These are phyloP conservation scores for Ottelia alismoides DNA, from an alignment of 106 monocot species.

Conservation along the genomic window DNA sequence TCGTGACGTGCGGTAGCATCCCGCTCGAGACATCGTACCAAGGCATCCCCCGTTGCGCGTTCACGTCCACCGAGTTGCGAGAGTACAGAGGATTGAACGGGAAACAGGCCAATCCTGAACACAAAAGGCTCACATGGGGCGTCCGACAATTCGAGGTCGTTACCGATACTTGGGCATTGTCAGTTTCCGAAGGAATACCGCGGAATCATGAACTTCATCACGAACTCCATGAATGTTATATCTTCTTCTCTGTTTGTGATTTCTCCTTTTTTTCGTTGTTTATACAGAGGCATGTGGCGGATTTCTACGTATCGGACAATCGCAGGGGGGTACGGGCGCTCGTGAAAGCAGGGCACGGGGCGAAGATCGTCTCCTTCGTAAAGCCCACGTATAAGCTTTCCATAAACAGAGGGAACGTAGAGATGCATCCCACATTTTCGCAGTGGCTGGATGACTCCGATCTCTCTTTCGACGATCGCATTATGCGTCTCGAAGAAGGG, in stretches of 20 bases:
- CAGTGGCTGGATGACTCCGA: constrained; percentile 44
- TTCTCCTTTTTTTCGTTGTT: constrained; percentile 5
- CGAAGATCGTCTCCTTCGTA: constrained; percentile 47
- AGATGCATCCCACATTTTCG: constrained; percentile 27
- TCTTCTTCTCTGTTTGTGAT: too few relatives aligned
- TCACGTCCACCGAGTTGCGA: constrained; percentile 18
- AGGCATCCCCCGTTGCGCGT: constrained; percentile 20
- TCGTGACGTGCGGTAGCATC: constrained; percentile 28
- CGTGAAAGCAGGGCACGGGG: constrained; percentile 71
- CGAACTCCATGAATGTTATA: too few relatives aligned
- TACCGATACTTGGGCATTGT: too few relatives aligned
- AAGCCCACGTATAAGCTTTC: constrained; percentile 31
- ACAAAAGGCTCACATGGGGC: constrained; percentile 20
- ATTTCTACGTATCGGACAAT: constrained; percentile 77
- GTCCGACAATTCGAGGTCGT: constrained; percentile 18
- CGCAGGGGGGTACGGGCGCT: constrained; percentile 55
- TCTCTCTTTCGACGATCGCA: constrained; percentile 27
- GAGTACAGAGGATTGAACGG: constrained; percentile 27
- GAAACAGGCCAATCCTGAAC: constrained; percentile 20
- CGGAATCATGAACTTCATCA: too few relatives aligned
- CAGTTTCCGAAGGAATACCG: too few relatives aligned
- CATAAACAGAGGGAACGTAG: constrained; percentile 34
- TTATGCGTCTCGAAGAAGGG: constrained; percentile 68
- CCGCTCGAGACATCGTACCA: constrained; percentile 34
- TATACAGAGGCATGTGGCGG: constrained; percentile 51